These are phyloP conservation scores for Dryadomyces quercus-mongolicae DNA, from an alignment of 2,329 filamentous ascomycete species.

Conservation along the genomic window DNA sequence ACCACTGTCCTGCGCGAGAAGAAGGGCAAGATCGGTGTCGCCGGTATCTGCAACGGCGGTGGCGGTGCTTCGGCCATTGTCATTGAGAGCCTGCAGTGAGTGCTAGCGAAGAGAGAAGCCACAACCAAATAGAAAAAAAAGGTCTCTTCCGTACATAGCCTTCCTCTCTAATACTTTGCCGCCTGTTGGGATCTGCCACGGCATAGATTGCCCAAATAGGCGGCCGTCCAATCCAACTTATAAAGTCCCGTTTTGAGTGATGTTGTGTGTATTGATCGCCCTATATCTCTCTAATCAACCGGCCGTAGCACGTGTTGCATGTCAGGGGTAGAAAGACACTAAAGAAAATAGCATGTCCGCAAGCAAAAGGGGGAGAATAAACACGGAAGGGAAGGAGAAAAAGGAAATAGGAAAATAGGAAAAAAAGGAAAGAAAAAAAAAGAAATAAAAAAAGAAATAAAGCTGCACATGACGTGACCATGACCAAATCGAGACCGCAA, in stretches of 20 bases:
- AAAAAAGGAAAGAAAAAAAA: not conserved
- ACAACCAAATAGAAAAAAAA: too few species aligned
- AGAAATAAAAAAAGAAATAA: not conserved
- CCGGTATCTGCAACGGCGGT: conserved; percentile 95
- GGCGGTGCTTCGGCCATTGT: conserved; percentile 91
- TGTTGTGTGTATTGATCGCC: too few species aligned
- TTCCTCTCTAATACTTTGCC: too few species aligned
- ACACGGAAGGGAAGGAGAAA: not conserved
- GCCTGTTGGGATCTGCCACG: too few species aligned
- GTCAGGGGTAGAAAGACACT: too few species aligned
- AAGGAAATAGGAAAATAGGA: not conserved
- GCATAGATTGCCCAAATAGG: too few species aligned
- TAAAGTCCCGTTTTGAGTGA: too few species aligned
- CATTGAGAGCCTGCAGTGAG: conserved; percentile 58
- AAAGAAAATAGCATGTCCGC: not conserved
- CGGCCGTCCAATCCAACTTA: too few species aligned
- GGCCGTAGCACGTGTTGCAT: too few species aligned
- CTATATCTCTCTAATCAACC: too few species aligned
- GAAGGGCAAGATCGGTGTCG: conserved; percentile 85
- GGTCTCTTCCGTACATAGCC: too few species aligned
- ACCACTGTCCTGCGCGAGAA: conserved; percentile 81
- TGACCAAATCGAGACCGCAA: not conserved
- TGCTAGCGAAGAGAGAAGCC: not conserved
- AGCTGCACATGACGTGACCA: not conserved
- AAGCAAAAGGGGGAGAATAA: not conserved